phyloP scores from a whole-genome alignment of 495 filamentous ascomycete genomes.

The Penicillium atrosanguineum region DNA sequence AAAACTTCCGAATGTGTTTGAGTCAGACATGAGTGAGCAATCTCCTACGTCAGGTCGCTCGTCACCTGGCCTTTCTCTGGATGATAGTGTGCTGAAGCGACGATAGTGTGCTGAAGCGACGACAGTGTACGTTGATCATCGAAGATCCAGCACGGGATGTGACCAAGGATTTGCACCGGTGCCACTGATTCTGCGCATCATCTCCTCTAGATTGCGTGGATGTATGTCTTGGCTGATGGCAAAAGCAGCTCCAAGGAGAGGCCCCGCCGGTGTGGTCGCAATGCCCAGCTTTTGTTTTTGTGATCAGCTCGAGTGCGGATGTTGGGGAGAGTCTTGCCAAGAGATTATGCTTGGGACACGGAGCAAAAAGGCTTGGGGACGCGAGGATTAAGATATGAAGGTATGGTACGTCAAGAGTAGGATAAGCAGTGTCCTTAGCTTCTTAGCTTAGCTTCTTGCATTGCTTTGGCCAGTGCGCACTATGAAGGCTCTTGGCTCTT shows the following conservation, averaged over 20 bases:
- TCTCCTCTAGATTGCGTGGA: constrained; percentile 6
- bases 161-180: not conserved
- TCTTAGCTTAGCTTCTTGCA: not conserved
- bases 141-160: not conserved
- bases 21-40: not conserved
- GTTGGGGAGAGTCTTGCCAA: not conserved
- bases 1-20: not conserved
- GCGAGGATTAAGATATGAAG: not conserved
- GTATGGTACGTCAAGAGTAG: constrained; percentile 7
- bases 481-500: constrained; percentile 20
- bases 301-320: not conserved
- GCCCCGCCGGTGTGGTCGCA: not conserved
- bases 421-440: constrained; percentile 13
- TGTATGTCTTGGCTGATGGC: constrained; percentile 5
- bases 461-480: constrained; percentile 12
- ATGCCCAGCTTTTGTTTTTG: not conserved
- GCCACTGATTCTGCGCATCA: not conserved
- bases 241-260: not conserved
- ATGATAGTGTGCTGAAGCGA: not conserved
- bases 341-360: not conserved
- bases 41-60: not conserved
- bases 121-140: not conserved
- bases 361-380: constrained; percentile 1
- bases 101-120: not conserved
- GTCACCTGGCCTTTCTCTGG: not conserved